A percentile compares a stretch with the other conserved stretches of the same genome.
phyloP scores from a whole-genome alignment of 495 filamentous ascomycete species.

The Schizothecium vesticola region DNA sequence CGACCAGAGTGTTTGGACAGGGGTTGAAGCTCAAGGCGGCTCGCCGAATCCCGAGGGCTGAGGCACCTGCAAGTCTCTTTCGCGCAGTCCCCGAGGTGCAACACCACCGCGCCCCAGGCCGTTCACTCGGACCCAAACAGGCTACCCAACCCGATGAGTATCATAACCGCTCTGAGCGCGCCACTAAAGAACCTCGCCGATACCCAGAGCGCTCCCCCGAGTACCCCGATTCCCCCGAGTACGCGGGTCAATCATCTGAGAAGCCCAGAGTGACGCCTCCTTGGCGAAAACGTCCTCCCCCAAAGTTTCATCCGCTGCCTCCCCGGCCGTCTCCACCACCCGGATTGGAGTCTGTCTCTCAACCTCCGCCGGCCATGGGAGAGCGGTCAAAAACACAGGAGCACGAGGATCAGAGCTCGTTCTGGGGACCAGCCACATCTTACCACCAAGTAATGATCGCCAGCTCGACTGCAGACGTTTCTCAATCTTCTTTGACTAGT shows the following conservation, averaged over 20 bases:
- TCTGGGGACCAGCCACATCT: neutral
- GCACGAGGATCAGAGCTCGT: neutral
- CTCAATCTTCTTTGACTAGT: neutral
- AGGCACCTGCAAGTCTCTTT: neutral
- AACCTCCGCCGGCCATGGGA: neutral
- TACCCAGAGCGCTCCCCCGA: neutral
- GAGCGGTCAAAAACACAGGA: neutral
- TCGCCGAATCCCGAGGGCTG: neutral
- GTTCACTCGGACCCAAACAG: neutral
- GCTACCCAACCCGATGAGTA: neutral
- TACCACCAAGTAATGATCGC: neutral
- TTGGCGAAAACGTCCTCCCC: neutral
- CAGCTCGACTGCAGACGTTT: neutral
- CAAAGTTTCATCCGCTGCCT: neutral
- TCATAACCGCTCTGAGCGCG: neutral
- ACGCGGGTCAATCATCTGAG: neutral
- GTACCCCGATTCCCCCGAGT: neutral
- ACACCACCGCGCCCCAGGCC: neutral
- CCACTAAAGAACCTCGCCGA: neutral
- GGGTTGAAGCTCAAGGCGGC: neutral
- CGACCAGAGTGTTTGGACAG: neutral
- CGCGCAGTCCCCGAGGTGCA: neutral
- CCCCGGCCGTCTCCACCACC: constrained; percentile 2
- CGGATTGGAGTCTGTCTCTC: neutral
- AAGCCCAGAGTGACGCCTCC: neutral